A percentile compares a stretch with the other conserved stretches of the same genome.
Conservation (phyloP, 805 yeast species). For the Clavispora asparagi region DNA sequence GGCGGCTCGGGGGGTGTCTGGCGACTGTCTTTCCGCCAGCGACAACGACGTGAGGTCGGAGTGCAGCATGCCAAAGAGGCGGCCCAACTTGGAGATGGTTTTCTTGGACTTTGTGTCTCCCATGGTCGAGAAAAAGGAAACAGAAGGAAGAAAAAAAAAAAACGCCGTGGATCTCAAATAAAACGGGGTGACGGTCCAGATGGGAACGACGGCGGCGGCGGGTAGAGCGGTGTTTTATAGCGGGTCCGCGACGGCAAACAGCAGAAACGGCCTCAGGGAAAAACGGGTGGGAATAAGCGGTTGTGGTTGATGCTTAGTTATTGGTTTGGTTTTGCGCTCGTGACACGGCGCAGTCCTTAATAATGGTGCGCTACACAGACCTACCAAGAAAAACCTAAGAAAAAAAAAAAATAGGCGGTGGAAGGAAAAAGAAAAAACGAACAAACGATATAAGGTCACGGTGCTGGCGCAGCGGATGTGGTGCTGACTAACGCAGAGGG, state of each 20-base stretch:
- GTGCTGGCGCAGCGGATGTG: no score
- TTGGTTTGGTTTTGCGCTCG: neutral
- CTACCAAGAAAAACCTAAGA: no score
- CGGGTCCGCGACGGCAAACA: neutral
- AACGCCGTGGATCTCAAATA: neutral
- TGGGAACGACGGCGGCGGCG: neutral
- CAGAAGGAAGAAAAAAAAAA: neutral
- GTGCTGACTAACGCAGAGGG: no score
- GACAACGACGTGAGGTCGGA: slow-evolving; percentile 9
- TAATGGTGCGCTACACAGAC: neutral
- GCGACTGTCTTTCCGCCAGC: neutral
- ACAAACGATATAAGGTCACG: no score
- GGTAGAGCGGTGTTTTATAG: neutral
- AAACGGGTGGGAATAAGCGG: neutral
- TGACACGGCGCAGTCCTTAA: neutral
- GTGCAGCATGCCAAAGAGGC: slow-evolving; percentile 22
- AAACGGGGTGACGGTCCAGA: neutral
- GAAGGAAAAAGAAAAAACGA: no score
- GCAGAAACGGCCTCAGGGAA: neutral
- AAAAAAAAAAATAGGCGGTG: no score
- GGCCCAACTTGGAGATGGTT: slow-evolving; percentile 20
- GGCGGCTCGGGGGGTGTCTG: neutral
- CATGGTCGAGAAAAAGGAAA: slow-evolving; percentile 7
- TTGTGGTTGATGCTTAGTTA: neutral
- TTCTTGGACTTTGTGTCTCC: slow-evolving; percentile 19